A percentile compares a stretch with the other conserved stretches of the same genome.
phyloP scores from a whole-genome alignment of 345 rosid species.

The Moricandia arvensis region DNA sequence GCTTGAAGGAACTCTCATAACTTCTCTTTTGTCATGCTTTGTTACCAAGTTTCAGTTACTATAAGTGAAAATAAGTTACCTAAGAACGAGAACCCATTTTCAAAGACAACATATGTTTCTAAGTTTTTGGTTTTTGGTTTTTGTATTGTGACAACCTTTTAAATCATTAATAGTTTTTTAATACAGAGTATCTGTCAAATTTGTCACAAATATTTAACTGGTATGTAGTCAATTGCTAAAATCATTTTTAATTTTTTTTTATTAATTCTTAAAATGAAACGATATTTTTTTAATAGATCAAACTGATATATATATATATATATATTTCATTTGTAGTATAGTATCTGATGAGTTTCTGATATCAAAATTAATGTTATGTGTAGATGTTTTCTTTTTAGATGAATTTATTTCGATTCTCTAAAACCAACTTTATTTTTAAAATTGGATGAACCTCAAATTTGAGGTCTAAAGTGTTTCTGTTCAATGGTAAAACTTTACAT shows the following conservation, averaged over 20 bases:
- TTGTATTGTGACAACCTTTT: neutral
- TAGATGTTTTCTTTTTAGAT: neutral
- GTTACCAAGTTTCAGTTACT: too few relatives aligned
- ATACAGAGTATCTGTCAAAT: neutral
- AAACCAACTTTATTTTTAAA: too few relatives aligned
- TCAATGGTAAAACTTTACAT: too few relatives aligned
- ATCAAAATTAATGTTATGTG: neutral
- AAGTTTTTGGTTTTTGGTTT: neutral
- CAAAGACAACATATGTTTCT: neutral
- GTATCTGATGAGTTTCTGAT: neutral
- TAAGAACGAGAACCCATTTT: neutral
- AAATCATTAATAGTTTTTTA: too few relatives aligned
- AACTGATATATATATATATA: neutral
- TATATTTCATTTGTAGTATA: neutral
- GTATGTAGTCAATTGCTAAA: too few relatives aligned
- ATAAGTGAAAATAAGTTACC: neutral
- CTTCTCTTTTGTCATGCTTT: too few relatives aligned
- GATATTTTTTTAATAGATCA: neutral
- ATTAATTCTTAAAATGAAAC: too few relatives aligned
- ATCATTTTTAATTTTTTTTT: too few relatives aligned
- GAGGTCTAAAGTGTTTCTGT: too few relatives aligned
- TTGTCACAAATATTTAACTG: too few relatives aligned
- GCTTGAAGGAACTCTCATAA: too few relatives aligned
- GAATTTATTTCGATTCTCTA: neutral
- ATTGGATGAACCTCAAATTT: too few relatives aligned